phyloP scores from a whole-genome alignment of 169 alveolate genomes.

The Perkinsus olseni region DNA sequence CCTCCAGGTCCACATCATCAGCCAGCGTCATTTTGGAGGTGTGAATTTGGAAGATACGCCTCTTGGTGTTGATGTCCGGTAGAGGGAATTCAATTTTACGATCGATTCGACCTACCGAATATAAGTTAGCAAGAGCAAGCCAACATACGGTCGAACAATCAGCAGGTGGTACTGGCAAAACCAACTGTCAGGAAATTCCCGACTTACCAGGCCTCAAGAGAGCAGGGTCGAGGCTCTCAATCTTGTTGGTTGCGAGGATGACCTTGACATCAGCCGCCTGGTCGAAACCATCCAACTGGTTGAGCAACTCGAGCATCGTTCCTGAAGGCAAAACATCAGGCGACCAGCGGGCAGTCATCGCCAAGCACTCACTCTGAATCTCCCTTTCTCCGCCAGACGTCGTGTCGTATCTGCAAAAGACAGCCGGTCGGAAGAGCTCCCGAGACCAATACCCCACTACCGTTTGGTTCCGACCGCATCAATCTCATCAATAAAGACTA shows the following conservation, averaged over 20 bases:
- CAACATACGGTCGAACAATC: too few species aligned
- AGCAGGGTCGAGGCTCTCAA: conserved; percentile 98
- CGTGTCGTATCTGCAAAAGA: conserved; percentile 74
- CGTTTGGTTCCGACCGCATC: conserved; percentile 98
- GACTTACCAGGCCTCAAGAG: conserved; percentile 91
- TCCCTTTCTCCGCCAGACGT: conserved; percentile 98
- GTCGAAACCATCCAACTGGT: conserved; percentile 99
- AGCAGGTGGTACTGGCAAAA: too few species aligned
- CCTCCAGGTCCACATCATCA: conserved; percentile 96
- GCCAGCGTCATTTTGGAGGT: conserved; percentile 94
- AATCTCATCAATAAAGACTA: conserved; percentile 98
- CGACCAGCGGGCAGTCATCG: background rate
- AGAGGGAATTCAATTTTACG: conserved; percentile 96
- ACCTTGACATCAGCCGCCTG: conserved; percentile 96
- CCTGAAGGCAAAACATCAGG: conserved; percentile 28
- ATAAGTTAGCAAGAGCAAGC: too few species aligned
- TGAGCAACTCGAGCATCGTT: conserved; percentile 98
- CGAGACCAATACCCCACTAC: conserved; percentile 1
- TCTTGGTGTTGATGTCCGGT: conserved; percentile 93
- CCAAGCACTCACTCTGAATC: conserved; percentile 74
- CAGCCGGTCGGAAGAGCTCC: background rate
- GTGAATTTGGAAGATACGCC: conserved; percentile 89
- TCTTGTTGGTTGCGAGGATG: conserved; percentile 96
- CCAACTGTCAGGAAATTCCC: too few species aligned
- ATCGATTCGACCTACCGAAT: conserved; percentile 89